Base-by-base conservation (phyloP, 1,284 basidiomycete genomes). In the Cryptococcus hybrid region DNA sequence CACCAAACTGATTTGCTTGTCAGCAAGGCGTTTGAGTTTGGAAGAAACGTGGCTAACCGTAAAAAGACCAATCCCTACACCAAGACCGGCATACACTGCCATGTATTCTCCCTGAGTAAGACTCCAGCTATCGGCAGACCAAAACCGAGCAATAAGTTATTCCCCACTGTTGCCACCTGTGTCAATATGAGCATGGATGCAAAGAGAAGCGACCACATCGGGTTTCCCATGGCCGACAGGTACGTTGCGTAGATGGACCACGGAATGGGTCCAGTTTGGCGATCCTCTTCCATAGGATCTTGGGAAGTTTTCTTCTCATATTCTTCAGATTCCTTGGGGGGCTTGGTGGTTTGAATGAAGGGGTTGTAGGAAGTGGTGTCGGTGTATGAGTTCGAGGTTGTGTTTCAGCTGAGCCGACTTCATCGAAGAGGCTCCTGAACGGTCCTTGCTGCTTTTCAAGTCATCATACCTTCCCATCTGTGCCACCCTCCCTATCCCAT, bases 211-310 rank as follows among this genome's bases (percentile, higher is more conserved):
- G 61, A 24, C 61, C 62, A 65, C 2, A 60, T 30, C 11, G 45
- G 15, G 11, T 51, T 56, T 3, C 66, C 66, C 47, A 65, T 65
- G 3, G 65, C 56, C 12, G 42, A 47, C n/a, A 64, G 15, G 48
- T 66, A 72, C 3, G 52, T 55, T 0, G 35, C 37, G 56, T 74
- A 75, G 9, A 67, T 62, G 0, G 52, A 47, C 55, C 64, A 66
- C 1, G 66, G 56, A 6, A 76, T 61, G 0, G 68, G 50, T 4
- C 73, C 73, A 0, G 62, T 71, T 13, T 64, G 58, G 30, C 72
- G 62, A 51, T 73, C 72, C 54, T 76, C 75, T 3, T 66, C 63
- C 18, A 63, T 79, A 35, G 89, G 76, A 67, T 87, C 86, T 15
- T 75, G 79, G 4, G 78, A 77, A 37, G 88, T 84, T 52, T 38